Evolutionary conservation across 2,329 filamentous ascomycete genomes (phyloP), one percentile per base, ranked within the genome.

Genomic region (Apiospora rasikravindrae): DNA sequence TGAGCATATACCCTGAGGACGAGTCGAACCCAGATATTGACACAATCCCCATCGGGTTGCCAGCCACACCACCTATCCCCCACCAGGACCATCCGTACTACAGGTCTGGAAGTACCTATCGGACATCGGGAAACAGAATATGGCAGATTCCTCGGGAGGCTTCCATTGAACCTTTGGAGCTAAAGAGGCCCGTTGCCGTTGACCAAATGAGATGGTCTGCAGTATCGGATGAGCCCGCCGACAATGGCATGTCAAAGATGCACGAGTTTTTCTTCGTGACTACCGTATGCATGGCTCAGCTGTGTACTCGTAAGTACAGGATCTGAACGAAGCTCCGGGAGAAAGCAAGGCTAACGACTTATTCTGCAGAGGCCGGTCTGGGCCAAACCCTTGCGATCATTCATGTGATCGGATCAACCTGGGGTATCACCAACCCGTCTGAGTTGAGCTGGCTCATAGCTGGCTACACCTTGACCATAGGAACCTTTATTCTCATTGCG

Each of bases 401-500:
- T 0, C 81, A 80, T 69, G 82, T 85, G 45, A 86, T 90, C 70
- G 86, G 85, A 24, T 74, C 77, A 16, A 83, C 80, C 67, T 89
- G 89, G 73, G 80, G 81, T 22, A 79, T 86, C 66, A 81, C 77
- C 4, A 82, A 84, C 2, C 78, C 81, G 0, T 85, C 84, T 11
- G 78, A 85, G n/a, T 80, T 89, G 19, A 85, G 84, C 67, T 91
- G 89, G 88, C 85, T 88, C 67, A 83, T 88, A 14, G 88, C 88
- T 0, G 88, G 88, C 1, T 92, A 90, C 77, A 85, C 83, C 13
- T 79, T 91, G 74, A 88, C 83, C 7, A 82, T 84, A 7, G 89
- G 89, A 14, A 87, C 88, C 0, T 91, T 91, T 75, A 87, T 91
- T 44, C 82, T 92, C 2, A 81, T 88, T 2, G 86, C 85, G 2